Base-by-base conservation (phyloP, 352 stramenopile species). In the Phytophthora ramorum region DNA sequence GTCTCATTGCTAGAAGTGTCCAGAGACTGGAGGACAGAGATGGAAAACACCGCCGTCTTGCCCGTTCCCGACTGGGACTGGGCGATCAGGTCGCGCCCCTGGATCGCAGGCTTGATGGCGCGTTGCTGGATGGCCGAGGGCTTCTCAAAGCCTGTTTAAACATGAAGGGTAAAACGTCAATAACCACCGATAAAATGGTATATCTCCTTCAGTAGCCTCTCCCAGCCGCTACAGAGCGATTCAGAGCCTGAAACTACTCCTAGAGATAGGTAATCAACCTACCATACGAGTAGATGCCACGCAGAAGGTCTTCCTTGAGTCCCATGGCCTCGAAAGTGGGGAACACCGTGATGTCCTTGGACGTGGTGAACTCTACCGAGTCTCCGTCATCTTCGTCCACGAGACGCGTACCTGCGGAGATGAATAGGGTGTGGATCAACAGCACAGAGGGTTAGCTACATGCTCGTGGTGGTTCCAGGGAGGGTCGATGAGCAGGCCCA, bases 101-200 rank as follows among this genome's bases (percentile, higher is more conserved):
- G 81, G 14, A 99, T 82, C 46, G 98, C 98, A 37, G 97, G 97
- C 69, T 96, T 91, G 70, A 99, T 99, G 13, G 97, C 97, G 19
- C 97, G 86, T 73, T 99, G 97, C 83, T 99, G 97, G 79, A 99
- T 99, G 14, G 97, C 97, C 32, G 93, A 99, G 7, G 97, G 98
- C 69, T 97, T 98, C 78, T 99, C 97, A 72, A 99, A 99, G 26
- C 89, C 83, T 89, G 50, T 17, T 53, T 22, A 26, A 63, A 57
- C 26, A 66, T 5, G 7, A 7, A 17, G 35, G 35, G 12, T 24
- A 63, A 63, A 66, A 47, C 14, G 57, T n/a, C 7, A 61, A 48
- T 44, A 43, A 57, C 0, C 45, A 7, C 3, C 14, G 3, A 47
- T 16, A 16, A 24, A 24, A 28, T 20, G 17, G 4, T 7, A 14